These are phyloP conservation scores for Galerina marginata DNA, from an alignment of 768 basidiomycete species.

Conservation along the genomic window DNA sequence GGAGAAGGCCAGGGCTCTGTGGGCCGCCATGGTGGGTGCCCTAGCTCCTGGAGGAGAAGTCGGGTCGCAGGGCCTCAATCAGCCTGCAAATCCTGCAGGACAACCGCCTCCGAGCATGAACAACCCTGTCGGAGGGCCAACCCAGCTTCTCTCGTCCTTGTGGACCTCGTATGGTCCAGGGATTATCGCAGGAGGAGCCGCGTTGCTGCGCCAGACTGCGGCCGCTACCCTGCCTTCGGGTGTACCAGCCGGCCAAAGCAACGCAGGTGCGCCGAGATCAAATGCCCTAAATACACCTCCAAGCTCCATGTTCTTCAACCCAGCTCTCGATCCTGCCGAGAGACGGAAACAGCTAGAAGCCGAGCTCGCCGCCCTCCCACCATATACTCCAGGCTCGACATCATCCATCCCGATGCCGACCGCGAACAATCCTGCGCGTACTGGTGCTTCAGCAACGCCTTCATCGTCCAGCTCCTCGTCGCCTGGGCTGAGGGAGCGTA, in stretches of 20 bases:
- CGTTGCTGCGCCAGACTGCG: conserved; percentile 60
- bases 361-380: conserved; percentile 58
- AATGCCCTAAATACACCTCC: conserved; percentile 30
- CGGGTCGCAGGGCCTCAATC: conserved; percentile 15
- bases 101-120: conserved; percentile 48
- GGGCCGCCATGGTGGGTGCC: conserved; percentile 64
- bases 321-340: conserved; percentile 16
- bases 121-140: conserved; percentile 67
- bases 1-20: conserved; percentile 62
- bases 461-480: conserved; percentile 27
- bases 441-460: conserved; percentile 16
- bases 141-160: conserved; percentile 65
- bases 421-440: conserved; percentile 31
- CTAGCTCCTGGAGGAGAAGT: conserved; percentile 36
- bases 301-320: conserved; percentile 25
- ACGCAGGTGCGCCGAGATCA: conserved; percentile 15
- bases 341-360: conserved; percentile 60
- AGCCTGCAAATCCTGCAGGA: conserved; percentile 4
- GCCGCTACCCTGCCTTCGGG: conserved; percentile 43
- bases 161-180: conserved; percentile 84
- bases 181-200: conserved; percentile 70
- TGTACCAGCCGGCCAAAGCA: conserved; percentile 8
- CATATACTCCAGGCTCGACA: conserved; percentile 18
- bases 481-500: conserved; percentile 46
- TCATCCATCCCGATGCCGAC: conserved; percentile 39